Evolutionary conservation across 75 land plant species (phyloP).

Genomic region (Pinus tabuliformis): DNA sequence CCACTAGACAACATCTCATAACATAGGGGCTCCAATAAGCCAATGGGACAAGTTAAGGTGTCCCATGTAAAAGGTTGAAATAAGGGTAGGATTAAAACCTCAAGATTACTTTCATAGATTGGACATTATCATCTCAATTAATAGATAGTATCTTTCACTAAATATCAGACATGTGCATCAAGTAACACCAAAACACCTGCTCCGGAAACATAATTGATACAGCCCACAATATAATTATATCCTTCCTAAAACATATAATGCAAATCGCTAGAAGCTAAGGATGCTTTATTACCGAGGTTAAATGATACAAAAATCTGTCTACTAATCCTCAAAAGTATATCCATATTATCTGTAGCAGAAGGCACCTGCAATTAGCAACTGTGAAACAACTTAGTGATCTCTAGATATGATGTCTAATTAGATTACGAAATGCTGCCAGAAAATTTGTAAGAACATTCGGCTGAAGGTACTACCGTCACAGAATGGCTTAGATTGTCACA

Average conservation of each 20-base stretch:
- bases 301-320: conserved; percentile 77
- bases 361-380: conserved; percentile 48
- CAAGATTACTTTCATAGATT: too few relatives aligned
- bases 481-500: conserved; percentile 95
- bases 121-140: too few relatives aligned
- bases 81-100: too few relatives aligned
- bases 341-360: conserved; percentile 67
- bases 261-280: neutral
- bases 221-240: neutral
- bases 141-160: too few relatives aligned
- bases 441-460: too few relatives aligned
- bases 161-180: too few relatives aligned
- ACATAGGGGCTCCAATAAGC: too few relatives aligned
- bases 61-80: too few relatives aligned
- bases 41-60: too few relatives aligned
- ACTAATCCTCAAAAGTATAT: conserved; percentile 59
- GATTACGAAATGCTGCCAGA: neutral
- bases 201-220: neutral
- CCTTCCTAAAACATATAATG: neutral
- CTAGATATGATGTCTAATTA: neutral
- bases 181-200: too few relatives aligned
- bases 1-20: too few relatives aligned
- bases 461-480: conserved; percentile 48
- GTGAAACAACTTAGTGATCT: neutral
- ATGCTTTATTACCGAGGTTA: conserved; percentile 43